These are phyloP conservation scores for Pestalotiopsis fici DNA, from an alignment of 2,329 filamentous ascomycete species.

Conservation along the genomic window DNA sequence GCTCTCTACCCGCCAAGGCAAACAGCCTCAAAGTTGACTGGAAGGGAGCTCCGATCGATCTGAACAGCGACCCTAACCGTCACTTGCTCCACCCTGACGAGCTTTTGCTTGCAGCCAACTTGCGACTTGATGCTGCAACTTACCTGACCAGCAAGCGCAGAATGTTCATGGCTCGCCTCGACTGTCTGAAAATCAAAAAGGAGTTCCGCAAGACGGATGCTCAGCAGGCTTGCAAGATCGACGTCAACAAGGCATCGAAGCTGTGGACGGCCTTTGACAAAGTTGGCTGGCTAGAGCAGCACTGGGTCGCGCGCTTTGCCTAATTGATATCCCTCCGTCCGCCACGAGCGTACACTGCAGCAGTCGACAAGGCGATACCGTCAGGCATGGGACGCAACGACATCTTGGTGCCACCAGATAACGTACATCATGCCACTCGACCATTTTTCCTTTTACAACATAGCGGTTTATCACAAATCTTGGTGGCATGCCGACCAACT, in stretches of 20 bases:
- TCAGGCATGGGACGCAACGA: constrained; percentile 20
- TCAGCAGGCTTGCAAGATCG: constrained; percentile 96
- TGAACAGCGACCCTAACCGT: constrained; percentile 70
- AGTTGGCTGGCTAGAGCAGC: constrained; percentile 75
- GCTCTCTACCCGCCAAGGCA: constrained; percentile 64
- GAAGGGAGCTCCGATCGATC: constrained; percentile 79
- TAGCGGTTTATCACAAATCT: constrained; percentile 10
- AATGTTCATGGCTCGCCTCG: constrained; percentile 78
- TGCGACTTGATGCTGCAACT: constrained; percentile 82
- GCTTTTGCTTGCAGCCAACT: constrained; percentile 71
- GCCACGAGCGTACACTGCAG: not conserved
- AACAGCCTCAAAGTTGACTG: constrained; percentile 83
- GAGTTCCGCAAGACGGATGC: constrained; percentile 95
- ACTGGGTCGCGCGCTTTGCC: constrained; percentile 40
- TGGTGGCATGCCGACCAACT: not conserved
- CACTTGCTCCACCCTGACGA: constrained; percentile 78
- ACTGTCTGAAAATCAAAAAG: constrained; percentile 68
- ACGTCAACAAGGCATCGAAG: constrained; percentile 96
- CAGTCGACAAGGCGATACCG: constrained; percentile 6
- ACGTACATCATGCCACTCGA: not conserved
- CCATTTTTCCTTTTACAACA: not conserved
- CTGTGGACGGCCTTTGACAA: constrained; percentile 88
- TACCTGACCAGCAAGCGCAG: constrained; percentile 92
- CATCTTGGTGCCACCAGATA: not conserved
- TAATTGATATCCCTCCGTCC: constrained; percentile 17